Percentiles rank a stretch among this genome's conserved stretches.
These are phyloP conservation scores for Thermothielavioides terrestris DNA, from an alignment of 495 filamentous ascomycete genomes.

Conservation along the genomic window DNA sequence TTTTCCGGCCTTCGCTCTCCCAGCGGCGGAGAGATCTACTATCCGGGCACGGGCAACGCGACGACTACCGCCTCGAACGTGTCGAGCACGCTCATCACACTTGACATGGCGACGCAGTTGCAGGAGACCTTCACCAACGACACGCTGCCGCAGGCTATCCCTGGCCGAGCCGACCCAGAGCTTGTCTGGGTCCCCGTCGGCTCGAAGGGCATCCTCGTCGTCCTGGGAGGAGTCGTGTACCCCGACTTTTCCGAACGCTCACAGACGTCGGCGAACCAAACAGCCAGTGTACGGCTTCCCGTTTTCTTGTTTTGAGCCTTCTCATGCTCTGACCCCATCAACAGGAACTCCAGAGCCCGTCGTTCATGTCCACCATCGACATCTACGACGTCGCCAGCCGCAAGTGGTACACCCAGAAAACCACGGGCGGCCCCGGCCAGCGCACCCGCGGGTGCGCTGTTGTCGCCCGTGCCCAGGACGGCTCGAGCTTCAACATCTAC, in stretches of 20 bases:
- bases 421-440: constrained; percentile 49
- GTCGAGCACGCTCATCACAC: constrained; percentile 48
- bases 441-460: constrained; percentile 59
- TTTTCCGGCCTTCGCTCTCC: constrained; percentile 53
- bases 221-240: constrained; percentile 57
- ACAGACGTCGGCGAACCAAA: constrained; percentile 25
- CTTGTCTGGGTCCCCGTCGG: constrained; percentile 64
- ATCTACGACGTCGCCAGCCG: constrained; percentile 56
- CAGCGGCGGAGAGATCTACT: constrained; percentile 40
- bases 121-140: constrained; percentile 46
- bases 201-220: constrained; percentile 52
- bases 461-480: constrained; percentile 51
- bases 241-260: constrained; percentile 31
- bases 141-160: constrained; percentile 43
- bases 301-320: not conserved
- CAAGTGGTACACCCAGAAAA: constrained; percentile 56
- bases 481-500: constrained; percentile 61
- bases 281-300: constrained; percentile 34
- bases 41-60: constrained; percentile 15
- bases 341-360: constrained; percentile 41
- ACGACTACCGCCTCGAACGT: constrained; percentile 26
- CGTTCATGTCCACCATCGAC: constrained; percentile 55
- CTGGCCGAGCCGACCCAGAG: constrained; percentile 52
- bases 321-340: constrained; percentile 7
- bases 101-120: constrained; percentile 49